Evolutionary conservation across 331 rosid species (phyloP).

Genomic region (Malus hybrid): DNA sequence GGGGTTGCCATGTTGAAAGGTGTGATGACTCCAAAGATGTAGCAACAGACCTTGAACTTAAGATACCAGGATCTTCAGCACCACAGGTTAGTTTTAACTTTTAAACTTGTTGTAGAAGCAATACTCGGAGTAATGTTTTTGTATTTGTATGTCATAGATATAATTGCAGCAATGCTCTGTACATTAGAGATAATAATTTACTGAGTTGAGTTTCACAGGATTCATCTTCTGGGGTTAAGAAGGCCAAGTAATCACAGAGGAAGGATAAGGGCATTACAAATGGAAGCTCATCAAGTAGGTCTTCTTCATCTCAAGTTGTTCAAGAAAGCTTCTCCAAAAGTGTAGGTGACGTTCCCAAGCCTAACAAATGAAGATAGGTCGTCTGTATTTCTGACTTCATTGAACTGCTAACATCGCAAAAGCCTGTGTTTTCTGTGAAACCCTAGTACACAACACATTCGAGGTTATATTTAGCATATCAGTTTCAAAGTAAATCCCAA

Average conservation of each 20-base stretch:
- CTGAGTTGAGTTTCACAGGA: conserved; percentile 38
- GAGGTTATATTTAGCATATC: too few species aligned
- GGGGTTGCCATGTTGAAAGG: conserved; percentile 36
- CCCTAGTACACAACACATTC: neutral
- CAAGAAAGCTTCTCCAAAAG: conserved; percentile 77
- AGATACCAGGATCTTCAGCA: conserved; percentile 87
- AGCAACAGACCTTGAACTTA: conserved; percentile 86
- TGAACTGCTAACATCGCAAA: neutral
- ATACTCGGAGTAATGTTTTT: neutral
- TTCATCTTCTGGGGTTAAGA: conserved; percentile 42
- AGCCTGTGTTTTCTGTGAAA: neutral
- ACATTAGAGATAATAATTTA: neutral
- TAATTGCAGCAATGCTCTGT: too few species aligned
- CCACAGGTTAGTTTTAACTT: conserved; percentile 43
- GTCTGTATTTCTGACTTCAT: neutral
- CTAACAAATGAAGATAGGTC: conserved; percentile 21
- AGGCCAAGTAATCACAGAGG: conserved; percentile 57
- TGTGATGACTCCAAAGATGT: conserved; percentile 60
- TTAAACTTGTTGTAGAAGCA: neutral
- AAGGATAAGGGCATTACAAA: conserved; percentile 38
- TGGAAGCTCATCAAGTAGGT: conserved; percentile 59
- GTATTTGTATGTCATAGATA: too few species aligned
- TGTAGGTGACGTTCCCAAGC: conserved; percentile 48
- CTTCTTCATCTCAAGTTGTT: conserved; percentile 61
- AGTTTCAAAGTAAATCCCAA: too few species aligned